phyloP scores from a whole-genome alignment of 192 early-diverging fungal species.

The Geranomyces variabilis region DNA sequence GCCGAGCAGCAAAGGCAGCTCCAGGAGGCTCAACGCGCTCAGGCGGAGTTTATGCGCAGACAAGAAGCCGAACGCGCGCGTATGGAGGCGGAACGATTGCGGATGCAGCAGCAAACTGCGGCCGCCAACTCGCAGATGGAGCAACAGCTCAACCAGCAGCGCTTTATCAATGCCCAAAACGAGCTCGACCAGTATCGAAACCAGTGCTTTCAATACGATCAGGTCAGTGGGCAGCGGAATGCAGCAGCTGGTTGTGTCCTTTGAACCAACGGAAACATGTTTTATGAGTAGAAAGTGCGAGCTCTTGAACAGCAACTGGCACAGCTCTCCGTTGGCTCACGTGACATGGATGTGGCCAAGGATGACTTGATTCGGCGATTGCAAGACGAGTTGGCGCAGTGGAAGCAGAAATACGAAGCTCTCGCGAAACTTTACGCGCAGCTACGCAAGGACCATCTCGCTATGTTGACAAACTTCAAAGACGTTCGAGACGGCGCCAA shows the following conservation, averaged over 20 bases:
- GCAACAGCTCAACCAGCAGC: conserved; percentile 57
- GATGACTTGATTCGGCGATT: conserved; percentile 82
- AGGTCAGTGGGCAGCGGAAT: too few relatives aligned
- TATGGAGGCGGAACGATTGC: conserved; percentile 67
- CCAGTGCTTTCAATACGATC: conserved; percentile 87
- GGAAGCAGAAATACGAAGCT: conserved; percentile 97
- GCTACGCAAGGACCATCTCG: conserved; percentile 93
- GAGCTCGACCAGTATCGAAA: conserved; percentile 77
- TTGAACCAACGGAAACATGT: conserved; percentile 52
- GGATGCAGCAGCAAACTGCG: conserved; percentile 75
- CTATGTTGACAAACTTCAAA: conserved; percentile 90
- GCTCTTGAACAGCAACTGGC: conserved; percentile 83
- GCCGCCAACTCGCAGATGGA: conserved; percentile 42
- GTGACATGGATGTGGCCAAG: conserved; percentile 77
- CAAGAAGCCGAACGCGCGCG: conserved; percentile 75
- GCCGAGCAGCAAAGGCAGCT: conserved; percentile 57
- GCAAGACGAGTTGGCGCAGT: conserved; percentile 93
- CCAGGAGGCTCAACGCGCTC: conserved; percentile 74
- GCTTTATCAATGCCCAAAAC: conserved; percentile 65
- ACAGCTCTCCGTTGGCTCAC: conserved; percentile 67
- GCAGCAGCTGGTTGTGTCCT: conserved; percentile 41
- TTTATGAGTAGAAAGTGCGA: conserved; percentile 60
- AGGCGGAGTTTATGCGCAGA: conserved; percentile 73
- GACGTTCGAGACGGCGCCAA: conserved; percentile 67
- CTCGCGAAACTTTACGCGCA: conserved; percentile 98